Base-by-base conservation (phyloP, 768 basidiomycete genomes). In the Daedaleopsis sinensis region DNA sequence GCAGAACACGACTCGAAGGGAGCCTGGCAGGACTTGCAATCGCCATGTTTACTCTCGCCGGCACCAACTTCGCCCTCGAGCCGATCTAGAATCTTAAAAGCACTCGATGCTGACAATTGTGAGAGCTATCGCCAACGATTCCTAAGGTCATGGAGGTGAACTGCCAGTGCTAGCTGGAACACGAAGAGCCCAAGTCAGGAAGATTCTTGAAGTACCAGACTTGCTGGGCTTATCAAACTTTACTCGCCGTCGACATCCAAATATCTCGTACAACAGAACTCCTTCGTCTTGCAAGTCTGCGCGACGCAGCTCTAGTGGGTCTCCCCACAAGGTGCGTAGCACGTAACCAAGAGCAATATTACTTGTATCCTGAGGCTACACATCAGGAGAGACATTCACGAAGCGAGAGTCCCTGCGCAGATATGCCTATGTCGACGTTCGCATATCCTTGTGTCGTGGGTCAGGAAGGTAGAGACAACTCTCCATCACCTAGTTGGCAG, bases 91-190 rank as follows among this genome's bases (percentile, higher is more conserved):
- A 57, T 59, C 18, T 35, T 64, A 24, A 23, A 23, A 27, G 42
- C 23, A n/a, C 51, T 64, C 15, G 62, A 64, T 52, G 62, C 54
- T 12, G 62, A 52, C 3, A 54, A 56, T 49, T 37, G 62, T 64
- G 47, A 7, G 62, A 16, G 10, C 8, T 36, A 5, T 10, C n/a
- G 6, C 5, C 35, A 21, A 11, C 32, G 37, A 21, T 32, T 5
- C 52, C 24, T 23, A 19, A n/a, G 3, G 13, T 9, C 6, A 5
- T 23, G 19, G 15, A 27, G 50, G 10, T 56, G 35, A 23, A 24
- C 21, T 0, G 2, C 10, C 12, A 15, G 9, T 3, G 5, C 2
- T 15, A 64, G 62, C 62, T 23, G n/a, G 36, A 10, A 35, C 38
- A 15, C 58, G 59, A 49, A 48, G 62, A 16, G 38, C 48, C 5